phyloP scores from a whole-genome alignment of 495 filamentous ascomycete species.

The Trichocladium antarcticum region DNA sequence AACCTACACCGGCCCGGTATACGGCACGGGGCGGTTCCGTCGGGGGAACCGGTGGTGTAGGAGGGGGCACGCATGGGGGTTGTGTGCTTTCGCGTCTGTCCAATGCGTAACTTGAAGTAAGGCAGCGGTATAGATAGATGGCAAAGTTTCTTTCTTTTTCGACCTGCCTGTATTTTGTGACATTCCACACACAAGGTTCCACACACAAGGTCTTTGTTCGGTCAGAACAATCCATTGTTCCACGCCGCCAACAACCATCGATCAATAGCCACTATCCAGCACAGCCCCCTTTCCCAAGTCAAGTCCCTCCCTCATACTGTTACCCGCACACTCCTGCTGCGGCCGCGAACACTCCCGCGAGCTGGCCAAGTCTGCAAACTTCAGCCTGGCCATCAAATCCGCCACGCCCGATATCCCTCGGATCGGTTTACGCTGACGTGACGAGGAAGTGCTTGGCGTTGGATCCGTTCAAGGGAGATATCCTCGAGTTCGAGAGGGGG shows the following conservation, averaged over 20 bases:
- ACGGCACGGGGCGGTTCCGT: not conserved
- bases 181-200: no score
- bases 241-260: no score
- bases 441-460: conserved; percentile 1
- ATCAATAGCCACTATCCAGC: no score
- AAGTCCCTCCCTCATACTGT: no score
- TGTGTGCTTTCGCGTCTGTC: no score
- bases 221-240: no score
- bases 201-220: no score
- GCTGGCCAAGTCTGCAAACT: conserved; percentile 4
- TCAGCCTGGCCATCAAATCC: not conserved
- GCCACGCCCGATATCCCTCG: not conserved
- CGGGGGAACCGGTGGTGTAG: not conserved
- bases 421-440: conserved; percentile 7
- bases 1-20: not conserved
- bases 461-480: not conserved
- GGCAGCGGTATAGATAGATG: no score
- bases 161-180: no score
- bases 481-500: conserved; percentile 5
- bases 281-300: no score
- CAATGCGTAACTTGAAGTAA: no score
- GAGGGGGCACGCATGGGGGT: not conserved
- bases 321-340: not conserved
- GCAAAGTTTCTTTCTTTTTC: no score
- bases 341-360: not conserved